Percentiles rank a stretch among this genome's conserved stretches.
phyloP scores from a whole-genome alignment of 495 filamentous ascomycete genomes.

The Penicillium lividum region DNA sequence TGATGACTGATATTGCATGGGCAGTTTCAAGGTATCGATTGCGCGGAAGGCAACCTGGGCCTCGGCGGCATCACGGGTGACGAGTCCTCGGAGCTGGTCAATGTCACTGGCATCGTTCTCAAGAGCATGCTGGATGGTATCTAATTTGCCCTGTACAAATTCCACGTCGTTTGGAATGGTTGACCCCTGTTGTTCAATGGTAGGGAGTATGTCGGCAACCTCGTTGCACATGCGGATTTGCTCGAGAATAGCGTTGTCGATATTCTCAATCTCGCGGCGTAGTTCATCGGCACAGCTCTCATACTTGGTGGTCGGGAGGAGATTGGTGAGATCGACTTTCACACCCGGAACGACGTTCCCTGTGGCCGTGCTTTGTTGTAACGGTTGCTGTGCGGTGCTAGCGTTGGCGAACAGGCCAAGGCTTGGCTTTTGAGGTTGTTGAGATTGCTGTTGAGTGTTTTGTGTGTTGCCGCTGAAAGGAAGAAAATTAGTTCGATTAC shows the following conservation, averaged over 20 bases:
- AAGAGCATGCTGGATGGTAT: slow-evolving; percentile 70
- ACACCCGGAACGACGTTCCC: slow-evolving; percentile 61
- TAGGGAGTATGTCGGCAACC: slow-evolving; percentile 49
- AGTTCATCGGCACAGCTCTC: slow-evolving; percentile 81
- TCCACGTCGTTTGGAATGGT: slow-evolving; percentile 73
- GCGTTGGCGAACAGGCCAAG: slow-evolving; percentile 43
- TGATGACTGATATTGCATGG: slow-evolving; percentile 66
- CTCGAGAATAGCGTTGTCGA: slow-evolving; percentile 72
- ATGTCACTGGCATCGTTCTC: slow-evolving; percentile 73
- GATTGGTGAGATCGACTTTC: slow-evolving; percentile 71
- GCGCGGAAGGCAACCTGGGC: slow-evolving; percentile 73
- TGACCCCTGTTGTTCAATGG: slow-evolving; percentile 62
- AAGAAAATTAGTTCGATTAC: not conserved
- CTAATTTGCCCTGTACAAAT: slow-evolving; percentile 70
- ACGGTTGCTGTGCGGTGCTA: slow-evolving; percentile 44
- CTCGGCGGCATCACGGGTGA: slow-evolving; percentile 67
- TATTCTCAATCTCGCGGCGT: slow-evolving; percentile 69
- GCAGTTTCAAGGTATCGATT: slow-evolving; percentile 74
- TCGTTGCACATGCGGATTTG: slow-evolving; percentile 62
- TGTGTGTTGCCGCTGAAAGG: slow-evolving; percentile 1
- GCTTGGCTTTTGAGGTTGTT: slow-evolving; percentile 43
- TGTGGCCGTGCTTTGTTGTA: slow-evolving; percentile 46
- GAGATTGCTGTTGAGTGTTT: slow-evolving; percentile 26
- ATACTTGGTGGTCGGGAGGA: slow-evolving; percentile 85
- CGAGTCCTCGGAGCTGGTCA: slow-evolving; percentile 60